Evolutionary conservation across 2,329 filamentous ascomycete species (phyloP).

Genomic region (Ophiosphaerella narmari): DNA sequence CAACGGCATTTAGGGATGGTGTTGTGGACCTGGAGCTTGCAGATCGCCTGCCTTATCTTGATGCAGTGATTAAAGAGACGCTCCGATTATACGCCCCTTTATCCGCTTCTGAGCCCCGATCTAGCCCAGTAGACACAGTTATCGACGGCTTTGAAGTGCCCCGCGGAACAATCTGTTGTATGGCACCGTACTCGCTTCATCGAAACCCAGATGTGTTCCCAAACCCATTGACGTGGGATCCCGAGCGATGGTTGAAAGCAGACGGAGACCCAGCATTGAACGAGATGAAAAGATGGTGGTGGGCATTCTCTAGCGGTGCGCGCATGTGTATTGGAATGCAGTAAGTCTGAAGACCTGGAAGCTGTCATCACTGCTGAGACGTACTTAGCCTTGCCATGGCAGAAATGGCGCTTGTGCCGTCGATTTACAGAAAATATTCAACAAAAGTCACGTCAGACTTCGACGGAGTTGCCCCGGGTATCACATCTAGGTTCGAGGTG

Average conservation of each 20-base stretch:
- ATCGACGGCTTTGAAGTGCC: constrained; percentile 47
- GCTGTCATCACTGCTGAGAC: constrained; percentile 1
- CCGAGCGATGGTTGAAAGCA: constrained; percentile 36
- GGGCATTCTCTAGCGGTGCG: constrained; percentile 48
- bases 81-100: constrained; percentile 57
- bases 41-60: constrained; percentile 51
- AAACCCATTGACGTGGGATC: constrained; percentile 35
- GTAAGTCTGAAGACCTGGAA: constrained; percentile 5
- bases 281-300: constrained; percentile 45
- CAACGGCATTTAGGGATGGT: constrained; percentile 16
- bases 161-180: constrained; percentile 44
- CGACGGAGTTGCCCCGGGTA: constrained; percentile 44
- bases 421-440: constrained; percentile 49
- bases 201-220: constrained; percentile 40
- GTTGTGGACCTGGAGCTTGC: constrained; percentile 34
- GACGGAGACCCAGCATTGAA: constrained; percentile 2
- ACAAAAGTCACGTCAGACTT: constrained; percentile 32
- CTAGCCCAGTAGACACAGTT: constrained; percentile 37
- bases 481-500: constrained; percentile 50
- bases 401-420: constrained; percentile 55
- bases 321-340: constrained; percentile 48
- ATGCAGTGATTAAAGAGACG: constrained; percentile 58
- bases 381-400: constrained; percentile 50
- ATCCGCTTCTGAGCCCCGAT: constrained; percentile 57
- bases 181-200: constrained; percentile 47